A percentile compares a stretch with the other conserved stretches of the same genome.
phyloP scores from a whole-genome alignment of 768 basidiomycete genomes.

The Psilocybe subaeruginosa region DNA sequence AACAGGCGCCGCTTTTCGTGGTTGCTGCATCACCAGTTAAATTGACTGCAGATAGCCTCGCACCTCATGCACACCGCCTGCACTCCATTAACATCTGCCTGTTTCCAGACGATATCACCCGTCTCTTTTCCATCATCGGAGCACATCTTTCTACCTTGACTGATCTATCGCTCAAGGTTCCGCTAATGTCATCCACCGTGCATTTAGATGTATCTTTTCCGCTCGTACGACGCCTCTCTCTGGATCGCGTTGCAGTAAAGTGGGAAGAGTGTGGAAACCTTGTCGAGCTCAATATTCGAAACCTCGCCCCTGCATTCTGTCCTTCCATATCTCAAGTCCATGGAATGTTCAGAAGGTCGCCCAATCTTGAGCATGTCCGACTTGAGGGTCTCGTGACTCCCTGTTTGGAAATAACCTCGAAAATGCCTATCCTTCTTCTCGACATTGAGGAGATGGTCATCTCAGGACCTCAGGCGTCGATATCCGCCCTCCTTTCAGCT shows the following conservation, averaged over 20 bases:
- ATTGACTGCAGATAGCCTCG: slow-evolving; percentile 27
- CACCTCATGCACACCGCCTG: slow-evolving; percentile 31
- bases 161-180: slow-evolving; percentile 37
- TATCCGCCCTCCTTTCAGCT: slow-evolving; percentile 27
- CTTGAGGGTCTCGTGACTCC: slow-evolving; percentile 34
- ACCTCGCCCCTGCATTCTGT: slow-evolving; percentile 30
- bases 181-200: slow-evolving; percentile 27
- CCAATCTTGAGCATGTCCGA: slow-evolving; percentile 33
- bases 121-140: slow-evolving; percentile 32
- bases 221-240: slow-evolving; percentile 31
- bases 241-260: slow-evolving; percentile 36
- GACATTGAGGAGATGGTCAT: slow-evolving; percentile 34
- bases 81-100: slow-evolving; percentile 39
- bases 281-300: slow-evolving; percentile 36
- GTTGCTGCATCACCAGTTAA: slow-evolving; percentile 31
- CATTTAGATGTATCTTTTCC: slow-evolving; percentile 30
- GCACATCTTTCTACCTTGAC: slow-evolving; percentile 27
- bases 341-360: slow-evolving; percentile 35
- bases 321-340: slow-evolving; percentile 37
- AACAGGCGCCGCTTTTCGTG: slow-evolving; percentile 36
- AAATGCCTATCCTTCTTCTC: slow-evolving; percentile 20
- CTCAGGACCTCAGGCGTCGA: slow-evolving; percentile 26
- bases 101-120: slow-evolving; percentile 34
- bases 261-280: slow-evolving; percentile 37
- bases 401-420: slow-evolving; percentile 2